These are phyloP conservation scores for Lasiodiplodia hormozganensis DNA, from an alignment of 2,329 filamentous ascomycete genomes.

Conservation along the genomic window DNA sequence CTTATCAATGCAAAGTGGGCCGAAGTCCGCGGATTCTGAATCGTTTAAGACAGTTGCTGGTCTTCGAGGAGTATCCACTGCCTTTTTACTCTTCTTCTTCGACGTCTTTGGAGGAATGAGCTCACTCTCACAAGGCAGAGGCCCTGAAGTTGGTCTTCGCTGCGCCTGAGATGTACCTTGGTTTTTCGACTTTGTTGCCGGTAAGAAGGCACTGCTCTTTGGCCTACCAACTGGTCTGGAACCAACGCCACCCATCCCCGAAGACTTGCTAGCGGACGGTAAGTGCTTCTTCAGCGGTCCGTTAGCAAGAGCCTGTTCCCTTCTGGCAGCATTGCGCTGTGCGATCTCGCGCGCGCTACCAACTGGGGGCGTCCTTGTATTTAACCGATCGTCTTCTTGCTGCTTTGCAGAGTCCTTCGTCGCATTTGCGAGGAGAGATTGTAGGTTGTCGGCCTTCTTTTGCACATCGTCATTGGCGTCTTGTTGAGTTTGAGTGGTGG, in stretches of 20 bases:
- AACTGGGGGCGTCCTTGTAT: not conserved
- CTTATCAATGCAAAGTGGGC: not conserved
- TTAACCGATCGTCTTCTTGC: not conserved
- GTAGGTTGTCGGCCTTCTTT: not conserved
- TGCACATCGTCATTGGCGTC: not conserved
- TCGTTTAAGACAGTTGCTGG: not conserved
- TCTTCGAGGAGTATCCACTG: not conserved
- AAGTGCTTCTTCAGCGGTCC: not conserved
- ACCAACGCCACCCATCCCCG: not conserved
- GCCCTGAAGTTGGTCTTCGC: not conserved
- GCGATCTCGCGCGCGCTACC: not conserved
- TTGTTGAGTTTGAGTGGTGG: not conserved
- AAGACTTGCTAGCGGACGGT: not conserved
- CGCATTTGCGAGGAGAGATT: not conserved
- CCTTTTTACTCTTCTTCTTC: not conserved
- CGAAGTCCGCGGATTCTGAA: not conserved
- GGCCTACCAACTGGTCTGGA: not conserved
- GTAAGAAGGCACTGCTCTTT: conserved; percentile 4
- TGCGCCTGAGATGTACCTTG: not conserved
- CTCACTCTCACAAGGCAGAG: not conserved
- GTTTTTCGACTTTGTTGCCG: not conserved
- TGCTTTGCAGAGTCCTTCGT: not conserved
- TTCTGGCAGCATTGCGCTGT: conserved; percentile 1
- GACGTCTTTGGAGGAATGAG: not conserved
- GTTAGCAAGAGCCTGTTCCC: not conserved